These are phyloP conservation scores for Oryza meridionalis DNA, from an alignment of 176 grass and related monocot genomes.

Conservation along the genomic window DNA sequence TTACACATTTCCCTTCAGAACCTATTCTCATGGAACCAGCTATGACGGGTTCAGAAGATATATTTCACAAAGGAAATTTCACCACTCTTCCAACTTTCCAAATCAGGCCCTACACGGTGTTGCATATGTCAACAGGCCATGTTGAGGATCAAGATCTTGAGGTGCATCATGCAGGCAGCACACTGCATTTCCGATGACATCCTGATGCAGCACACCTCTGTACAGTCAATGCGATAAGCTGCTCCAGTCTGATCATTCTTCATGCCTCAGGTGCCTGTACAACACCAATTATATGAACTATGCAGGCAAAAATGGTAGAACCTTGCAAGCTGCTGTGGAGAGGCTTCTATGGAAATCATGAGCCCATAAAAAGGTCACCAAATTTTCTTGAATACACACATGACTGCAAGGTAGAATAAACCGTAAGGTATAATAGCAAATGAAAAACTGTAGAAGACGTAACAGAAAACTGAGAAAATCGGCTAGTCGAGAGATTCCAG, in stretches of 20 bases:
- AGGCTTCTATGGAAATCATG: conserved; percentile 27
- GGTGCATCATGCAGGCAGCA: neutral
- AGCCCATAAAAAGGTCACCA: conserved; percentile 40
- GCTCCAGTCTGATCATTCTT: conserved; percentile 2
- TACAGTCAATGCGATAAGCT: conserved; percentile 13
- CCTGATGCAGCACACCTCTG: neutral
- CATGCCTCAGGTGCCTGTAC: conserved; percentile 11
- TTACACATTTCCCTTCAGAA: neutral
- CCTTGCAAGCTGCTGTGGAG: conserved; percentile 20
- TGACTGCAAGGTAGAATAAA: conserved; percentile 45
- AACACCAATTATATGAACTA: neutral
- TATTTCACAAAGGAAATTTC: conserved; percentile 3
- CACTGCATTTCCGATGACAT: conserved; percentile 3
- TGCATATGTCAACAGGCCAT: neutral
- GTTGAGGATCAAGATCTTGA: neutral
- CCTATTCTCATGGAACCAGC: conserved; percentile 2
- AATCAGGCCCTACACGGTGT: neutral
- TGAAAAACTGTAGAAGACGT: neutral
- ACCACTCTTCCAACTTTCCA: neutral
- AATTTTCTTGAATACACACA: conserved; percentile 46
- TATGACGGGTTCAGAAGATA: neutral
- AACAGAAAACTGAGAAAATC: conserved; percentile 13
- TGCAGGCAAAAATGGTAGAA: conserved; percentile 4
- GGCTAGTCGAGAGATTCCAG: neutral
- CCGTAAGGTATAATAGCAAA: conserved; percentile 2